Base-by-base conservation (phyloP, 2,329 filamentous ascomycete species). In the Trichoderma sp. region DNA sequence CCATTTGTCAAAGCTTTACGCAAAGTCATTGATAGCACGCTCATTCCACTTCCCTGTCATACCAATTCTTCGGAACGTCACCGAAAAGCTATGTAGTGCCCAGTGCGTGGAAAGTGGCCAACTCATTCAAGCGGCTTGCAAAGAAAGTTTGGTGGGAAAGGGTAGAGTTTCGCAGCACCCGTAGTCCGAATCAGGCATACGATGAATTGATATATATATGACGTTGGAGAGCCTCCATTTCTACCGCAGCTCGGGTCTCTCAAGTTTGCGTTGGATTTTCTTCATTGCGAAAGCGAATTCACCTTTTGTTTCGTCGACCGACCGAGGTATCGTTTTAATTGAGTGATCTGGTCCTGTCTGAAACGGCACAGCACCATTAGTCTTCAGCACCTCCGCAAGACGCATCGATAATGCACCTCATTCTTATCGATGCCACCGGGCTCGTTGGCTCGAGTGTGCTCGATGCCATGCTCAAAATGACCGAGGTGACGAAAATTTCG, bases 371-470 rank as follows among this genome's bases (percentile, higher is more conserved):
- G 27, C 0, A n/a, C 13, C 3, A 32, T 53, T 7, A 39, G 22
- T 34, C 5, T 1, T 42, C 19, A 6, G 13, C 2, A 64, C 5
- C 6, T 25, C n/a, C 2, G 29, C 29, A 2, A 50, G 4, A 22
- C 15, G 5, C 3, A 8, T 61, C 5, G 1, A 29, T 13, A 4
- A 70, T 70, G 68, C 68, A 70, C 13, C 59, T 70, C 1, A 68
- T 70, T 9, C 68, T 70, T 22, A 68, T 61, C 3, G 68, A 67
- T 2, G 64, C 64, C n/a, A 70, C 68, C 2, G 67, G 68, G 2
- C 61, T 70, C 27, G 64, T 70, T 9, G 68, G 68, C 39, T 57
- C 54, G 7, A 64, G 59, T 13, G 66, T 67, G 5, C 57, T 70
- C 7, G 68, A 70, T 19, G 58, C 60, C 15, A 61, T 70, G 67